Percentiles rank a stretch among this genome's conserved stretches.
phyloP scores from a whole-genome alignment of 805 yeast genomes.

The Kodamaea hsintzibuensis region DNA sequence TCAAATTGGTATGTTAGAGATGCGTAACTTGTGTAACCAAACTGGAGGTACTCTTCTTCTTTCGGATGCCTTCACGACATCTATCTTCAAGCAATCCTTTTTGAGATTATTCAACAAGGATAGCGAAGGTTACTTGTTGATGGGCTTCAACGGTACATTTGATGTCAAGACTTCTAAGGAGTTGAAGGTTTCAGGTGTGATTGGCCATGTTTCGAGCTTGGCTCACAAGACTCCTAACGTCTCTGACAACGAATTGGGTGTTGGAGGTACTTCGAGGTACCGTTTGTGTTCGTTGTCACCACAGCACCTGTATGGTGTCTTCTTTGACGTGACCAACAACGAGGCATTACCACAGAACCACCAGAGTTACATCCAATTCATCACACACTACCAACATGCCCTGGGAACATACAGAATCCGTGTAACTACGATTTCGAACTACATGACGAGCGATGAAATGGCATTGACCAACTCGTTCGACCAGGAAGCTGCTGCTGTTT shows the following conservation, averaged over 20 bases:
- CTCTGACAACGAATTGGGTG: slow-evolving; percentile 90
- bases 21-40: slow-evolving; percentile 79
- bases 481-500: slow-evolving; percentile 96
- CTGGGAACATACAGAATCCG: slow-evolving; percentile 86
- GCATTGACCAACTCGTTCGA: slow-evolving; percentile 72
- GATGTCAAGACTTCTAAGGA: slow-evolving; percentile 87
- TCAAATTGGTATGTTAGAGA: slow-evolving; percentile 92
- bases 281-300: slow-evolving; percentile 83
- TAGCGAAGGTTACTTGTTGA: slow-evolving; percentile 78
- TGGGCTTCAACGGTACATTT: slow-evolving; percentile 88
- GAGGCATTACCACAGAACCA: slow-evolving; percentile 49
- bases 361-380: slow-evolving; percentile 70
- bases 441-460: slow-evolving; percentile 52
- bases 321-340: slow-evolving; percentile 69
- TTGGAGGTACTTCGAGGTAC: slow-evolving; percentile 92
- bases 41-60: slow-evolving; percentile 90
- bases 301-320: slow-evolving; percentile 82
- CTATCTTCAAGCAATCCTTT: slow-evolving; percentile 90
- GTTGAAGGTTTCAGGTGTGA: slow-evolving; percentile 85
- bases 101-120: slow-evolving; percentile 86
- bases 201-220: slow-evolving; percentile 87
- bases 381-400: slow-evolving; percentile 94
- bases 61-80: slow-evolving; percentile 91
- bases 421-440: slow-evolving; percentile 78
- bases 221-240: slow-evolving; percentile 70